Conservation (phyloP, 345 rosid genomes). For the Cardamine chenopodiifolia region DNA sequence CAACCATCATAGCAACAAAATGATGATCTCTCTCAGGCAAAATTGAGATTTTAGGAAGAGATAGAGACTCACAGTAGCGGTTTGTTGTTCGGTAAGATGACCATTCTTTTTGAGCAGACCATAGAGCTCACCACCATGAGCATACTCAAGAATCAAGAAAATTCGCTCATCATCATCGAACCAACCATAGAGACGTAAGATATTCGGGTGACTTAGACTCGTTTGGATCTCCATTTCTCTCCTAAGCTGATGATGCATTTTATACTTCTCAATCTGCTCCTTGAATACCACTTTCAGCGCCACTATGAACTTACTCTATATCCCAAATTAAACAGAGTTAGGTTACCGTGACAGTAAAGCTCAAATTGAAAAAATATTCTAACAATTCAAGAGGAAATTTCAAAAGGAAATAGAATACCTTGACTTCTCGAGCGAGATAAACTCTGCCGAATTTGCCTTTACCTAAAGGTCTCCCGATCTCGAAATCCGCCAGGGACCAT, state of each 20-base stretch:
- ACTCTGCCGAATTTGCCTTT: slow-evolving; percentile 92
- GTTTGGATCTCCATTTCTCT: slow-evolving; percentile 95
- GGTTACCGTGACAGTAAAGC: slow-evolving; percentile 10
- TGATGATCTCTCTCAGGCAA: background rate
- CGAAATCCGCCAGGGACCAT: slow-evolving; percentile 78
- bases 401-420: slow-evolving; percentile 14
- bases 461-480: slow-evolving; percentile 90
- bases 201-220: slow-evolving; percentile 67
- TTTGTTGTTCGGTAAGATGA: slow-evolving; percentile 65
- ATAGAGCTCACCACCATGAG: slow-evolving; percentile 89
- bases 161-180: slow-evolving; percentile 75
- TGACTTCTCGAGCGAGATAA: no score
- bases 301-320: slow-evolving; percentile 70
- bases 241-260: slow-evolving; percentile 73
- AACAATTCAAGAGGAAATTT: background rate
- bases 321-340: background rate
- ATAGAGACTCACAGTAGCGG: slow-evolving; percentile 82
- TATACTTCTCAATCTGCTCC: slow-evolving; percentile 85
- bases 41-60: no score
- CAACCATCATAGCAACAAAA: slow-evolving; percentile 11
- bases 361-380: background rate
- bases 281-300: slow-evolving; percentile 89
- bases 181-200: slow-evolving; percentile 86
- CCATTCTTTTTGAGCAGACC: slow-evolving; percentile 60
- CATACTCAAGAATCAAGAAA: slow-evolving; percentile 93